Base-by-base conservation (phyloP, 495 filamentous ascomycete species). In the Trichocladium antarcticum region DNA sequence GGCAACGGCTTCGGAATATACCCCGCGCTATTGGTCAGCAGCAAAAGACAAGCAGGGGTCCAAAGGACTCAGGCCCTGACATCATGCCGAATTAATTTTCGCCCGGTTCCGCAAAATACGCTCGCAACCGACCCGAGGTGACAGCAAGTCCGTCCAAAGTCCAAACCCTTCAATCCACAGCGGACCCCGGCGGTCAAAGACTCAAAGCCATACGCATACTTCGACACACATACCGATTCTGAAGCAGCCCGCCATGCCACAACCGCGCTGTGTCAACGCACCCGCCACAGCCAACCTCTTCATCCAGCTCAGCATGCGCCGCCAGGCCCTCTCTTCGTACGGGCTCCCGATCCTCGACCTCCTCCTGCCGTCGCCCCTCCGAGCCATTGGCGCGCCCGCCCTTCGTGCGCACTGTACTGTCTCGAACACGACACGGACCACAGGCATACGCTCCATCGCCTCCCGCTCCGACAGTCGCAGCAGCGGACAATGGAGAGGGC, bases 31-130 rank as follows among this genome's bases (percentile, higher is more conserved):
- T 42, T 42, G 6, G 39, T 42, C 39, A 42, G 39, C 39, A 21
- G 37, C 16, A 39, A 16, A 12, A 27, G 31, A 10, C 31, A 32
- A 10, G 5, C 9, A 6, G 31, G 31, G 31, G n/a, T 29, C 27
- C 27, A 29, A 29, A 29, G 28, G 12, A 51, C 19, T 42, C 36
- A n/a, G 40, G 45, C 45, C 39, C 56, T 68, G 68, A 71, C 66
- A 70, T 71, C 68, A 69, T 66, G 55, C 60, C 59, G 58, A 63
- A 56, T 56, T 63, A 63, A 56, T 56, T 63, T 58, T 64, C 56
- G 49, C 57, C n/a, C n/a, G n/a, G n/a, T 19, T 24, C 31, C 57
- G 58, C 59, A 49, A 56, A 63, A 59, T 32, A 28, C 37, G 36
- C 37, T 41, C 40, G 19, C 47, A 29, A 34, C 37, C 39, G 45